These are phyloP conservation scores for Fusarium nurragi DNA, from an alignment of 2,329 filamentous ascomycete genomes.

Conservation along the genomic window DNA sequence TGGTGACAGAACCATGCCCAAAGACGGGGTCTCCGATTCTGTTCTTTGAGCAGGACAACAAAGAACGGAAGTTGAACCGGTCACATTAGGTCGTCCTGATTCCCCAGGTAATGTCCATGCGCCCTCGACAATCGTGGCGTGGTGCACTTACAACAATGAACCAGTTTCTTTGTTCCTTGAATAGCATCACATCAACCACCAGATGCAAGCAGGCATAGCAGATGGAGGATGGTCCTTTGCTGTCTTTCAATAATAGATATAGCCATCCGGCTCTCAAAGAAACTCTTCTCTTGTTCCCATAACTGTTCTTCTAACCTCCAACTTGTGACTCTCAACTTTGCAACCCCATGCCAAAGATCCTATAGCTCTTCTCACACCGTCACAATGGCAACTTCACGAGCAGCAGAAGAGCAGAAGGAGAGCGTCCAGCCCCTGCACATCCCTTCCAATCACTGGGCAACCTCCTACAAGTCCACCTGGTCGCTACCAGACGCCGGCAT, in stretches of 20 bases:
- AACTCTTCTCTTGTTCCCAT: background rate
- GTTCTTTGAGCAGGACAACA: background rate
- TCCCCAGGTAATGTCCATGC: conserved; percentile 17
- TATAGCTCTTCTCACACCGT: background rate
- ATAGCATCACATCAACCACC: conserved; percentile 7
- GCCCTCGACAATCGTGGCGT: background rate
- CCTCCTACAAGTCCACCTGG: conserved; percentile 41
- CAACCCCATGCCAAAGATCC: background rate
- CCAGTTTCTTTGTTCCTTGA: conserved; percentile 37
- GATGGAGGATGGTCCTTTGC: background rate
- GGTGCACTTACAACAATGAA: conserved; percentile 25
- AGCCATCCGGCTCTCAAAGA: background rate
- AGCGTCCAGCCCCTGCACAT: conserved; percentile 22
- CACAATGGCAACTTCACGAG: conserved; percentile 3
- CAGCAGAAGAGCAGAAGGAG: conserved; percentile 12
- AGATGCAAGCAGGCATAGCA: background rate
- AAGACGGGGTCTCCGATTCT: background rate
- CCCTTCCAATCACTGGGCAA: conserved; percentile 43
- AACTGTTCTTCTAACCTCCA: background rate
- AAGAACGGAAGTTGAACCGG: background rate
- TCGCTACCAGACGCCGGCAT: conserved; percentile 38
- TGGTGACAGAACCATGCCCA: background rate
- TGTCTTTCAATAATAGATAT: conserved; percentile 5
- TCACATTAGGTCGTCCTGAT: background rate
- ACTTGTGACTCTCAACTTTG: background rate